These are phyloP conservation scores for Neurospora crassa DNA, from an alignment of 2,329 filamentous ascomycete genomes.

Conservation along the genomic window DNA sequence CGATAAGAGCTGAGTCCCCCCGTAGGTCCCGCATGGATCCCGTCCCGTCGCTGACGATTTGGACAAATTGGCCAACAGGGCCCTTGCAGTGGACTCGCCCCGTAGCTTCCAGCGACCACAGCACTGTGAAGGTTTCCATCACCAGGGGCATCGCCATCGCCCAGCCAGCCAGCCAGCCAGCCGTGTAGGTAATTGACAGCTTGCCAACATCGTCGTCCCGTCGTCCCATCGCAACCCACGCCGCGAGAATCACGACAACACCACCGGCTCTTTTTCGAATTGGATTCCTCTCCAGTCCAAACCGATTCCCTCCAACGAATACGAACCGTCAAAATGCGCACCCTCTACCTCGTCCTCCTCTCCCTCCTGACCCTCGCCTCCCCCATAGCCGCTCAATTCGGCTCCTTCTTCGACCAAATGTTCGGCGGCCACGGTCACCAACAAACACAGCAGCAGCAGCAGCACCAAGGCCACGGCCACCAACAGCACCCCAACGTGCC, in stretches of 20 bases:
- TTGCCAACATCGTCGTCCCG: neutral
- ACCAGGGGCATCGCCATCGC: neutral
- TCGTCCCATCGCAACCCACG: neutral
- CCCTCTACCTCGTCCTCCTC: conserved; percentile 22
- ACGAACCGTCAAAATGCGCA: conserved; percentile 23
- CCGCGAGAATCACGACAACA: neutral
- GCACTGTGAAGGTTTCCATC: conserved; percentile 1
- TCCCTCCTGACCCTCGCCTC: conserved; percentile 50
- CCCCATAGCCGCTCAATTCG: conserved; percentile 69
- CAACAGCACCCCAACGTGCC: conserved; percentile 68
- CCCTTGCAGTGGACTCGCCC: neutral
- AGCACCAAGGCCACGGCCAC: conserved; percentile 44
- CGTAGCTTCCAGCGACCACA: neutral
- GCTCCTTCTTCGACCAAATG: conserved; percentile 92
- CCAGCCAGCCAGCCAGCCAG: neutral
- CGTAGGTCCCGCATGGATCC: neutral
- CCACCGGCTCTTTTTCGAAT: neutral
- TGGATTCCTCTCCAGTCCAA: neutral
- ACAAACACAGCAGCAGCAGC: conserved; percentile 26
- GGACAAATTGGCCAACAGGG: conserved; percentile 10
- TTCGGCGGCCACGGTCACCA: conserved; percentile 45
- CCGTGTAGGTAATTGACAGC: neutral
- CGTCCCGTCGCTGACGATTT: conserved; percentile 1
- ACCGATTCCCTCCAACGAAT: neutral
- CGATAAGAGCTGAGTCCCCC: neutral